These are phyloP conservation scores for Aspergillus costaricaensis DNA, from an alignment of 2,329 filamentous ascomycete species.

Conservation along the genomic window DNA sequence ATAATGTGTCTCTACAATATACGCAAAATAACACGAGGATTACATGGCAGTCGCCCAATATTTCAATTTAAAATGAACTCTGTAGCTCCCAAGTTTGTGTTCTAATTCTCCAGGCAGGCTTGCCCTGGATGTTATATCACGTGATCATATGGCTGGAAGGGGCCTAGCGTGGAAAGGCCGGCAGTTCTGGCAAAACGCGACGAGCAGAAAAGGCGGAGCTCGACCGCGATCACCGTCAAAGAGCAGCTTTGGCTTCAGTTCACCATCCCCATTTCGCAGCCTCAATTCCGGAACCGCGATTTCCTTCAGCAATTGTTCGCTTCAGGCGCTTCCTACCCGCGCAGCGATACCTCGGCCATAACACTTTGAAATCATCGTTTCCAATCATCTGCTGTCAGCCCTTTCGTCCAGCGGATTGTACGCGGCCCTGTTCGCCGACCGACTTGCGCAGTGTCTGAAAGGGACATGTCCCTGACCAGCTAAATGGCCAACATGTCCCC, in stretches of 20 bases:
- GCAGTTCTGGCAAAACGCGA: conserved; percentile 35
- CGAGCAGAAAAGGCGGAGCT: conserved; percentile 26
- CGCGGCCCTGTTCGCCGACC: conserved; percentile 19
- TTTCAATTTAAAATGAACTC: no score
- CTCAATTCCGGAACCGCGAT: background rate
- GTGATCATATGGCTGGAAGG: conserved; percentile 27
- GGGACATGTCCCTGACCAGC: conserved; percentile 40
- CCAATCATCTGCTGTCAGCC: conserved; percentile 12
- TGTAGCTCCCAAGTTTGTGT: no score
- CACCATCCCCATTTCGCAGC: conserved; percentile 8
- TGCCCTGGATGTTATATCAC: conserved; percentile 18
- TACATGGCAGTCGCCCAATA: no score
- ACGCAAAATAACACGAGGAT: background rate
- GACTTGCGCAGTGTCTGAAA: conserved; percentile 23
- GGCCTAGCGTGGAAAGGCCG: conserved; percentile 26
- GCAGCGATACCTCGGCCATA: background rate
- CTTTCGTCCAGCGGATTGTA: conserved; percentile 21
- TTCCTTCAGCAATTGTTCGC: background rate
- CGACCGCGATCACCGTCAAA: conserved; percentile 26
- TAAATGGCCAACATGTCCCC: conserved; percentile 51
- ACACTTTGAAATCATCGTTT: background rate
- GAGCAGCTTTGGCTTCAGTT: conserved; percentile 18
- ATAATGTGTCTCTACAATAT: background rate
- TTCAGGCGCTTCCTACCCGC: background rate
- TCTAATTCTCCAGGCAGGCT: no score